Conservation (phyloP, 2,329 filamentous ascomycete species). For the Alternaria angustiovoidea region DNA sequence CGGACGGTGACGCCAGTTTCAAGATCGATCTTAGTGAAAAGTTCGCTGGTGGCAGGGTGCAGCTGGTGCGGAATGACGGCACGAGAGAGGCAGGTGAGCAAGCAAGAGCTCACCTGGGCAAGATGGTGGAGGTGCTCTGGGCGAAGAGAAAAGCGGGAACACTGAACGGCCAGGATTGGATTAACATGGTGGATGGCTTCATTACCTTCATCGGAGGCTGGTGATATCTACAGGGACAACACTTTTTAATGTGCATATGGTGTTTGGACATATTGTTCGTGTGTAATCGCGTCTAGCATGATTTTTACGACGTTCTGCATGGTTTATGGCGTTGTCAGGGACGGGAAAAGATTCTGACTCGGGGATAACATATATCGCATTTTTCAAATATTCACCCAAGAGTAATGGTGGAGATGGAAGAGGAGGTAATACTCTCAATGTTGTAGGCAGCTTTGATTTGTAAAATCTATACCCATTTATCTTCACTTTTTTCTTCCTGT, state of each 20-base stretch:
- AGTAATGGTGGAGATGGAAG: background rate
- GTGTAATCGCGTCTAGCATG: conserved; percentile 1
- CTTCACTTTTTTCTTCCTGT: background rate
- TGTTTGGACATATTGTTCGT: background rate
- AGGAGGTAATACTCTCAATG: background rate
- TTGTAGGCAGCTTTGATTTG: background rate
- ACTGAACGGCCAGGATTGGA: conserved; percentile 47
- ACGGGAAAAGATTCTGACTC: background rate
- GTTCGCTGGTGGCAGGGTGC: conserved; percentile 40
- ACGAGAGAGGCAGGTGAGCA: conserved; percentile 40
- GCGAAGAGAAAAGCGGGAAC: conserved; percentile 41
- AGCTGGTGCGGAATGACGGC: conserved; percentile 46
- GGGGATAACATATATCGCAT: background rate
- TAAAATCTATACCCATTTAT: conserved; percentile 4
- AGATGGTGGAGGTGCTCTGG: conserved; percentile 42
- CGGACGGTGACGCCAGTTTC: conserved; percentile 50
- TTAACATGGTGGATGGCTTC: conserved; percentile 47
- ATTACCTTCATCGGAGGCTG: conserved; percentile 44
- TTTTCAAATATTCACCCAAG: background rate
- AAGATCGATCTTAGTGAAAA: conserved; percentile 50
- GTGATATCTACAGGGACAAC: conserved; percentile 11
- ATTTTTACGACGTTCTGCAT: conserved; percentile 3
- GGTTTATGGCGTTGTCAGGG: conserved; percentile 3
- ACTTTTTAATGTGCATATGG: background rate
- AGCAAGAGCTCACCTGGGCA: conserved; percentile 31